These are phyloP conservation scores for Petrea volubilis DNA, from an alignment of 257 asterid genomes.

Conservation along the genomic window DNA sequence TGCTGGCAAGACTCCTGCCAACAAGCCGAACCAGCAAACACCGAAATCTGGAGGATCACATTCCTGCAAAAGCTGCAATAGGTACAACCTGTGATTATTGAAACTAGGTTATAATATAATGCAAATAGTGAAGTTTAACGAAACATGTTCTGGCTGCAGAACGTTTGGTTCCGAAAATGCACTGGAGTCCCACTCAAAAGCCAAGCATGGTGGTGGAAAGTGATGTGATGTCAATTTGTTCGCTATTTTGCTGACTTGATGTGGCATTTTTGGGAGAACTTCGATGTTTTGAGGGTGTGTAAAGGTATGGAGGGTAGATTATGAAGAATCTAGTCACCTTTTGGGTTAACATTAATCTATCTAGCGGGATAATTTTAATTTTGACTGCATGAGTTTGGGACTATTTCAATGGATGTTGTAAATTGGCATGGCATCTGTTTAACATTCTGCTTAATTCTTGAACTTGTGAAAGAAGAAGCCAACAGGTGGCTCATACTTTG, in stretches of 20 bases:
- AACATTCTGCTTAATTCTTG: not conserved
- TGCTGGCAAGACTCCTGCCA: slow-evolving; percentile 55
- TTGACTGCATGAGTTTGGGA: not conserved
- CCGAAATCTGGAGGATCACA: slow-evolving; percentile 55
- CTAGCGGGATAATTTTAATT: not conserved
- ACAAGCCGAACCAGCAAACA: slow-evolving; percentile 51
- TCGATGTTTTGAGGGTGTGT: not conserved
- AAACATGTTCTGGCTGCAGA: slow-evolving; percentile 35
- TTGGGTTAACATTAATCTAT: slow-evolving; percentile 1
- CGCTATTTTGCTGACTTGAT: not conserved
- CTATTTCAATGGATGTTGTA: not conserved
- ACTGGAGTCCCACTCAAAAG: slow-evolving; percentile 67
- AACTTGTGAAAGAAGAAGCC: not conserved
- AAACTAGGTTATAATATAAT: not conserved
- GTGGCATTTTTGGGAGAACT: not conserved
- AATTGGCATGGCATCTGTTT: not conserved
- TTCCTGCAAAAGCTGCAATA: slow-evolving; percentile 62
- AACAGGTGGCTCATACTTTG: not conserved
- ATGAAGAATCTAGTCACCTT: slow-evolving; percentile 1
- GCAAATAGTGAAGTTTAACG: not conserved
- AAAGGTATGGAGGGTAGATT: not conserved
- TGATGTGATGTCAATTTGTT: not conserved
- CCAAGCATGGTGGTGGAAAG: slow-evolving; percentile 63
- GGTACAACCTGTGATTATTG: slow-evolving; percentile 19
- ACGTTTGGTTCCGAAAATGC: slow-evolving; percentile 51